Evolutionary conservation across 139 green algal species (phyloP).

Genomic region (Chlorella sorokiniana): DNA sequence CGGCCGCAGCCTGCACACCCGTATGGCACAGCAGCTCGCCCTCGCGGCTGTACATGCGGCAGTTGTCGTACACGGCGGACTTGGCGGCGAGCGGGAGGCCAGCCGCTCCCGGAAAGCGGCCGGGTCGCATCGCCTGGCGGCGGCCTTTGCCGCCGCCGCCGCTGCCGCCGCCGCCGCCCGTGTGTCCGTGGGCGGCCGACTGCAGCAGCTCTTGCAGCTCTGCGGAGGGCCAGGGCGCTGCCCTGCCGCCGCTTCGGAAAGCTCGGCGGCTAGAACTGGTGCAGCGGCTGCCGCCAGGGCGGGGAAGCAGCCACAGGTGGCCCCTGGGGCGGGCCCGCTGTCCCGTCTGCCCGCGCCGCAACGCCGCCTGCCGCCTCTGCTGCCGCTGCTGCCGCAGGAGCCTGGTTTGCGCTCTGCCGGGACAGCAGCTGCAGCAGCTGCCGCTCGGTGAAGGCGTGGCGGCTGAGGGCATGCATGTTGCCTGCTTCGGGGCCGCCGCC

Average conservation of each 20-base stretch:
- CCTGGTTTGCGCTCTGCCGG: too few relatives aligned
- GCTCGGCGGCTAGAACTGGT: not conserved
- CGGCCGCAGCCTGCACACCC: not conserved
- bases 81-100: constrained; percentile 63
- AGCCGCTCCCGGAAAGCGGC: constrained; percentile 29
- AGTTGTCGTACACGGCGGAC: constrained; percentile 80
- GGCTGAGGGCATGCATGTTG: constrained; percentile 6
- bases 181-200: not conserved
- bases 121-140: constrained; percentile 5
- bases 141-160: constrained; percentile 6
- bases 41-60: constrained; percentile 68
- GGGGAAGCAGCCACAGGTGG: not conserved
- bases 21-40: constrained; percentile 78
- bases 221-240: constrained; percentile 24
- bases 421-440: constrained; percentile 16
- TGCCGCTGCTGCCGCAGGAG: too few relatives aligned
- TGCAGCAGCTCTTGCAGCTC: constrained; percentile 28
- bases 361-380: not conserved
- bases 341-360: not conserved
- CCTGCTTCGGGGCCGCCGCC: not conserved
- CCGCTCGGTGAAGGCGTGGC: not conserved
- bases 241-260: constrained; percentile 2
- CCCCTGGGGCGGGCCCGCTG: not conserved
- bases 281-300: not conserved
- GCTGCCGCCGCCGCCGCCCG: not conserved